Evolutionary conservation across 2,329 filamentous ascomycete genomes (phyloP).

Genomic region (Thielaviopsis cerberus): DNA sequence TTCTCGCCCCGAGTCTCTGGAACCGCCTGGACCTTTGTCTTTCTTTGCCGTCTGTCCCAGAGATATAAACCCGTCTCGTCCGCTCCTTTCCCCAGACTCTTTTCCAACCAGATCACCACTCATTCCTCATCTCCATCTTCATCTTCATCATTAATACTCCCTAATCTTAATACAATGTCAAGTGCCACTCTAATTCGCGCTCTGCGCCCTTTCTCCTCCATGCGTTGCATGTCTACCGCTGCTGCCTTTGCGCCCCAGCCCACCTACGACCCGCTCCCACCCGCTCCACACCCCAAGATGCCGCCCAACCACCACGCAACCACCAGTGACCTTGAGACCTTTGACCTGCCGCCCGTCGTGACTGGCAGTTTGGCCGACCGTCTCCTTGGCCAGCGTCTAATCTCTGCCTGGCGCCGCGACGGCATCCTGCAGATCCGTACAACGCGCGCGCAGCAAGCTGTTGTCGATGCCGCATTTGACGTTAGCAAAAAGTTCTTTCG

Average conservation of each 20-base stretch:
- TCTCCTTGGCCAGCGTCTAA: conserved; percentile 22
- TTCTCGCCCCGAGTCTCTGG: background rate
- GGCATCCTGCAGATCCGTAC: conserved; percentile 30
- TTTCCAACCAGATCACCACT: background rate
- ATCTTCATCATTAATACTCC: background rate
- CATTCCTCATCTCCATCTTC: background rate
- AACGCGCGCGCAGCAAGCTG: conserved; percentile 18
- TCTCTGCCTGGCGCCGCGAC: conserved; percentile 25
- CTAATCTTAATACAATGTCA: background rate
- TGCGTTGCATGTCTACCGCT: background rate
- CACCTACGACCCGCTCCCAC: conserved; percentile 12
- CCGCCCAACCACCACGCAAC: conserved; percentile 3
- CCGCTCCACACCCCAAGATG: conserved; percentile 2
- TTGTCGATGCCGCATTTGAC: conserved; percentile 21
- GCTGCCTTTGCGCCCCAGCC: background rate
- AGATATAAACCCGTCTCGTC: background rate
- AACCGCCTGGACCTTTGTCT: background rate
- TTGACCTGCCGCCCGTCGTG: conserved; percentile 22
- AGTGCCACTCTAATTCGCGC: background rate
- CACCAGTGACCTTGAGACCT: conserved; percentile 21
- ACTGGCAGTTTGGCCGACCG: conserved; percentile 19
- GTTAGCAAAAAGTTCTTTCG: conserved; percentile 24
- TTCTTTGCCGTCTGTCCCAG: background rate
- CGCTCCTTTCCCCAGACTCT: background rate
- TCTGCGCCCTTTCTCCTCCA: background rate